Evolutionary conservation across 208 protist species (phyloP).

Genomic region (Wallacemonas sp.): DNA sequence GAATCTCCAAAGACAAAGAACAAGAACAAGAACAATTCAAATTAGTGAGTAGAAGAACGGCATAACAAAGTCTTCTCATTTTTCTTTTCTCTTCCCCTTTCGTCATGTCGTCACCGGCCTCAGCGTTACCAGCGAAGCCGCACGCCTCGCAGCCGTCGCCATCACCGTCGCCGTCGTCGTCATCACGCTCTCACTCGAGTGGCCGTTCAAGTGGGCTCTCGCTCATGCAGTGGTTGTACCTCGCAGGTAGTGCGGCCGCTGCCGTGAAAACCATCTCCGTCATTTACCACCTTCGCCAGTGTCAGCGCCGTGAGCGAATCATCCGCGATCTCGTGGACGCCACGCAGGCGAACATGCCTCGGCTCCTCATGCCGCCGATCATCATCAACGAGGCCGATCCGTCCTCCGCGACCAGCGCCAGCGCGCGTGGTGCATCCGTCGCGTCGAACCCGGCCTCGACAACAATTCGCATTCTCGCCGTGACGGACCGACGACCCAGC

Average conservation of each 20-base stretch:
- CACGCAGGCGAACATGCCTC: conserved; percentile 1
- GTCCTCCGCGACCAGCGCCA: neutral
- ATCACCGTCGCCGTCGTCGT: neutral
- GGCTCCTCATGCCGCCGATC: conserved; percentile 12
- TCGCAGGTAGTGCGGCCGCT: neutral
- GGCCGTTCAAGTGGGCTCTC: neutral
- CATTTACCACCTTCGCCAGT: neutral
- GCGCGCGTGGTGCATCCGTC: neutral
- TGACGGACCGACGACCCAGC: conserved; percentile 8
- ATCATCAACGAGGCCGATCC: conserved; percentile 12
- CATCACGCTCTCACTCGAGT: neutral
- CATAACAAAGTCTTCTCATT: neutral
- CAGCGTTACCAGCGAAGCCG: neutral
- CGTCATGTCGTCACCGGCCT: neutral
- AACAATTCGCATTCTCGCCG: conserved; percentile 27
- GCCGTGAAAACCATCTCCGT: neutral
- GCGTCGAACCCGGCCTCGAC: neutral
- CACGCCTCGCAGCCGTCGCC: neutral
- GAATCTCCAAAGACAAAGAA: neutral
- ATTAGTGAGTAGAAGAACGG: neutral
- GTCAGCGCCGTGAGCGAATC: neutral
- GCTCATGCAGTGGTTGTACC: neutral
- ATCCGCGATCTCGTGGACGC: conserved; percentile 6
- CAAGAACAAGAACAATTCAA: conserved; percentile 10
- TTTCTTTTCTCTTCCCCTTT: neutral